Evolutionary conservation across 2,329 filamentous ascomycete species (phyloP).

Genomic region (Alternaria incomplexa): DNA sequence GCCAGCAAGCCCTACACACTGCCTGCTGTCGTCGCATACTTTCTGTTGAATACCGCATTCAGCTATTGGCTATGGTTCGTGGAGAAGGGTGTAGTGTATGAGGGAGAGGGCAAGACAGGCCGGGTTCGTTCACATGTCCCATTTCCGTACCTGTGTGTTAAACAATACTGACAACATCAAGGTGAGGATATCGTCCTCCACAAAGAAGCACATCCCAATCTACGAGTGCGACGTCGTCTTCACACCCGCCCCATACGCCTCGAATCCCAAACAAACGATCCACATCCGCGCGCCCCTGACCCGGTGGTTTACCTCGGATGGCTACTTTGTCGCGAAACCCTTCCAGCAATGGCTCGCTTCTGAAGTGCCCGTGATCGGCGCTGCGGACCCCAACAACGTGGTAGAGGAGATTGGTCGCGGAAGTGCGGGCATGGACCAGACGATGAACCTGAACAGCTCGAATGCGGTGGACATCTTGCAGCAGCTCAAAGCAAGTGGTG

Average conservation of each 20-base stretch:
- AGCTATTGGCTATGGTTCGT: constrained; percentile 85
- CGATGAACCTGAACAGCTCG: constrained; percentile 36
- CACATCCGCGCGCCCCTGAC: constrained; percentile 70
- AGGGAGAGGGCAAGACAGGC: constrained; percentile 72
- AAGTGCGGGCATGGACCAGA: constrained; percentile 27
- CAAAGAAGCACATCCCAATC: constrained; percentile 78
- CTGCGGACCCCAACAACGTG: constrained; percentile 65
- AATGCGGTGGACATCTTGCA: constrained; percentile 46
- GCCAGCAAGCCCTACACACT: constrained; percentile 81
- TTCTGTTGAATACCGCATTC: constrained; percentile 76
- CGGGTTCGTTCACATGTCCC: constrained; percentile 56
- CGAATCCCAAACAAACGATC: constrained; percentile 50
- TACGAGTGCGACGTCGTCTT: constrained; percentile 77
- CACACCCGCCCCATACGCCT: constrained; percentile 42
- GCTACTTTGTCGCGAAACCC: constrained; percentile 74
- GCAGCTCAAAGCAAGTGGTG: constrained; percentile 44
- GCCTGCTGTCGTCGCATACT: constrained; percentile 79
- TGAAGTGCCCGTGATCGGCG: constrained; percentile 69
- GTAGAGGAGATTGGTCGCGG: constrained; percentile 52
- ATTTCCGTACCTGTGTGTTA: background rate
- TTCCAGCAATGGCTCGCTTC: constrained; percentile 80
- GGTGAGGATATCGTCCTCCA: constrained; percentile 75
- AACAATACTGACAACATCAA: constrained; percentile 42
- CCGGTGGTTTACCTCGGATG: constrained; percentile 75
- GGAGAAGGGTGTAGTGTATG: constrained; percentile 82